phyloP scores from a whole-genome alignment of 108 stramenopile genomes.

The Parietichytrium sp. region DNA sequence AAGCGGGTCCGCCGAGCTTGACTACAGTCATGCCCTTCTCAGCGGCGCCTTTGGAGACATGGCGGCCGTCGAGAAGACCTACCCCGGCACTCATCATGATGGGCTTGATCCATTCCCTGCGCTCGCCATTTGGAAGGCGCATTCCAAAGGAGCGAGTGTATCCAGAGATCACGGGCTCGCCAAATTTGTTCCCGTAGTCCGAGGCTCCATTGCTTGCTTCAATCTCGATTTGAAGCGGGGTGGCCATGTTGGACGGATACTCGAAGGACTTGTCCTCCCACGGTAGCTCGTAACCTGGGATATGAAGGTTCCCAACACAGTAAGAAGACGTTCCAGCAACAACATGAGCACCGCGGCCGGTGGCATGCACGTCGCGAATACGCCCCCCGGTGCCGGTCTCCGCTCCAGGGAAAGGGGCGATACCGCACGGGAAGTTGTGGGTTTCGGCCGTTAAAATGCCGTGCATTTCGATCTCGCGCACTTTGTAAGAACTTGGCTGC shows the following conservation, averaged over 20 bases:
- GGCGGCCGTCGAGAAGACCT: conserved; percentile 87
- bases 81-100: conserved; percentile 99
- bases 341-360: conserved; percentile 88
- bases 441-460: conserved; percentile 98
- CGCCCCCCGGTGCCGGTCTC: conserved; percentile 99
- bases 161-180: conserved; percentile 94
- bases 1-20: conserved; percentile 95
- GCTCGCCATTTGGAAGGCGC: conserved; percentile 82
- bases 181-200: conserved; percentile 99
- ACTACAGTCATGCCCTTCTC: conserved; percentile 93
- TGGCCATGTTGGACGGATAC: conserved; percentile 82
- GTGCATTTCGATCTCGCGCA: conserved; percentile 72
- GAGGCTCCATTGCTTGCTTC: conserved; percentile 93
- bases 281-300: conserved; percentile 87
- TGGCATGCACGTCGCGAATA: conserved; percentile 95
- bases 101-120: conserved; percentile 92
- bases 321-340: conserved; percentile 89
- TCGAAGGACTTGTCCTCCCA: conserved; percentile 78
- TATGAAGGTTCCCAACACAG: conserved; percentile 93
- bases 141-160: conserved; percentile 93
- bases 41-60: conserved; percentile 82
- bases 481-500: conserved; percentile 63
- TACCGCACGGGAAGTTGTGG: conserved; percentile 97
- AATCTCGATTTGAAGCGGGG: conserved; percentile 85
- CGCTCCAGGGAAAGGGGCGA: conserved; percentile 97